Base-by-base conservation (phyloP, 2,329 filamentous ascomycete genomes). In the Diplodia corticola region DNA sequence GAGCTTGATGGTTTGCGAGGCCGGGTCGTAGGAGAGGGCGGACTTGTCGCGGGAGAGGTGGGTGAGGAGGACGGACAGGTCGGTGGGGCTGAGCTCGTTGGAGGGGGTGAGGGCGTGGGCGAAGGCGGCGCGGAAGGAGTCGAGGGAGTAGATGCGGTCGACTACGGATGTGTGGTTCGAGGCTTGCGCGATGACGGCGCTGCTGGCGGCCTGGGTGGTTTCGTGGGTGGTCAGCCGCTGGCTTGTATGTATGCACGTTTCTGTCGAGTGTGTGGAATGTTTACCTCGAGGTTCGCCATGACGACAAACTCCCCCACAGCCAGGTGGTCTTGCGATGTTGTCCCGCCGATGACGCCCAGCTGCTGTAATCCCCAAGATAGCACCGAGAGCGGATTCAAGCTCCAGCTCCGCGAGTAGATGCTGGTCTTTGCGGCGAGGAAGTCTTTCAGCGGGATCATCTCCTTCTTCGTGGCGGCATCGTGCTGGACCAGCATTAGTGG, bases 1-100 rank as follows among this genome's bases (percentile, higher is more conserved):
- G 76, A 98, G 89, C 75, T 91, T 93, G 71, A 99, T 76, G 2
- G 79, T 79, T 75, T 96, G 92, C 69, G 96, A 89, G 20, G 88
- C 91, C 10, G 96, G 83, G 17, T 93, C 92, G 71, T 91, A 88
- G 3, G 89, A 85, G 70, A 93, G 87, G 48, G 90, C 93, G 73
- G 96, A 79, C 4, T 85, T 86, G 72, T 92, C 88, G 71, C 80
- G 76, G 1, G 75, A 70, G 26, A 84, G 76, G 69, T 81, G 78
- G 10, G 73, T 72, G 12, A 83, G 91, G 70, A 97, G 79, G 22
- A 92, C 88, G 61, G 87, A 89, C 67, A 98, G 90, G 37, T 97
- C 91, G 68, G 92, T 74, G 4, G 65, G 63, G 24, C 73, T 79
- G 5, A 80, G 70, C 4, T 73, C 65, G 4, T 71, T 69, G 5